These are phyloP conservation scores for Fusarium albosuccineum DNA, from an alignment of 2,329 filamentous ascomycete genomes.

Conservation along the genomic window DNA sequence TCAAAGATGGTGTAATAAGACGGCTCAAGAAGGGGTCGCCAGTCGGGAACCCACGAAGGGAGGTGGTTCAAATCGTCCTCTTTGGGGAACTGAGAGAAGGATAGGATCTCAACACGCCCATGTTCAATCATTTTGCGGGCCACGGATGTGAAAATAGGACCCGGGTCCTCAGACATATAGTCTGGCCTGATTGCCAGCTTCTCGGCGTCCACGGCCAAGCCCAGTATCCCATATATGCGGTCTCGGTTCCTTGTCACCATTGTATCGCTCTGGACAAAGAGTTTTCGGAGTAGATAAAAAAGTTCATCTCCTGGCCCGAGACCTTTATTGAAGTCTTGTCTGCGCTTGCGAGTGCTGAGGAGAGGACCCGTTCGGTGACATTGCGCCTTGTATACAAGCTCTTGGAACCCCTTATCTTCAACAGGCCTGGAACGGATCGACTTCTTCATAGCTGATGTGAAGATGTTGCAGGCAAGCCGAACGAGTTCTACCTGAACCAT, in stretches of 20 bases:
- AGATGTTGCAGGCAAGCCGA: background rate
- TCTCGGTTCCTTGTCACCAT: conserved; percentile 4
- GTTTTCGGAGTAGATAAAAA: background rate
- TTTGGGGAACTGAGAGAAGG: conserved; percentile 3
- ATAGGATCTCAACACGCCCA: background rate
- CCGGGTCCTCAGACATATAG: background rate
- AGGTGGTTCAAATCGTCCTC: conserved; percentile 4
- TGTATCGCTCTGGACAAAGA: conserved; percentile 1
- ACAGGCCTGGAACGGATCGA: background rate
- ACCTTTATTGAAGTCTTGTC: conserved; percentile 1
- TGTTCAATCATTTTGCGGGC: background rate
- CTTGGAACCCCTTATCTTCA: background rate
- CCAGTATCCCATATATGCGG: conserved; percentile 6
- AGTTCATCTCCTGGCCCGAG: conserved; percentile 3
- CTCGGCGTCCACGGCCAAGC: conserved; percentile 6
- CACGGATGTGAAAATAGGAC: background rate
- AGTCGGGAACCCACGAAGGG: conserved; percentile 11
- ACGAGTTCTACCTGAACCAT: conserved; percentile 4
- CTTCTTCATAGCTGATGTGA: background rate
- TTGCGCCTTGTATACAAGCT: background rate
- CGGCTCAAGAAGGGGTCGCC: background rate
- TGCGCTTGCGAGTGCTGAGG: conserved; percentile 2
- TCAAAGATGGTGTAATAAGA: conserved; percentile 12
- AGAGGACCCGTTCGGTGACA: conserved; percentile 4
- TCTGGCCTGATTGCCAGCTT: conserved; percentile 5